Evolutionary conservation across 179 eudicot genomes (phyloP), one percentile per base, ranked within the genome.

Genomic region (Silene vulgaris): DNA sequence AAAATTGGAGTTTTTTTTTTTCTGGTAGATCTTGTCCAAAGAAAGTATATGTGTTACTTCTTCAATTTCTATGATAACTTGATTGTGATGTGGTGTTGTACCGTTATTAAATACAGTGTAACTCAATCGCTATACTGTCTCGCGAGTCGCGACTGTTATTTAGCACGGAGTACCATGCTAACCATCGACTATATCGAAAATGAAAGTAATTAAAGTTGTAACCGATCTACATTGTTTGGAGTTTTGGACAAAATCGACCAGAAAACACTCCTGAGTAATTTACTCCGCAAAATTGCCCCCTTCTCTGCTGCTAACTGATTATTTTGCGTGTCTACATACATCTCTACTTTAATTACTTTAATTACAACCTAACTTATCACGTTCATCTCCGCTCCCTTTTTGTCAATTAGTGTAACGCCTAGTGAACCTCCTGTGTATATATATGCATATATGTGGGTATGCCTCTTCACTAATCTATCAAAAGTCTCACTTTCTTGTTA

Each of bases 331-430:
- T 21, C 14, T 40, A 67, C 71, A 17, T 68, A 68, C 72, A 17
- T 40, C 70, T 5, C 48, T 8, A 26, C n/a, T 64, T 28, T 29
- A 14, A 64, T 11, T 37, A 17, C 29, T 69, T 69, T 69, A 21
- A 69, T 8, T 19, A n/a, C 13, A 12, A 35, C 54, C 54, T 19
- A 1, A 68, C 48, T 17, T 69, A 2, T 69, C 30, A 66, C 72
- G 56, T 69, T 69, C 28, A 43, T 43, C 20, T 43, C 29, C 54
- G 20, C 70, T 65, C 11, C 70, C 48, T 3, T 30, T n/a, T 40
- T 37, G 72, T 40, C 72, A 65, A 37, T 40, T 69, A 69, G 56
- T 43, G 72, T 69, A 69, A 69, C 72, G 72, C 9, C 72, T 43
- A 30, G 32, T 21, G 45, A 14, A 5, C 48, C 13, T 66, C 48